These are phyloP conservation scores for Ammopiptanthus mongolicus DNA, from an alignment of 306 rosid species.

Conservation along the genomic window DNA sequence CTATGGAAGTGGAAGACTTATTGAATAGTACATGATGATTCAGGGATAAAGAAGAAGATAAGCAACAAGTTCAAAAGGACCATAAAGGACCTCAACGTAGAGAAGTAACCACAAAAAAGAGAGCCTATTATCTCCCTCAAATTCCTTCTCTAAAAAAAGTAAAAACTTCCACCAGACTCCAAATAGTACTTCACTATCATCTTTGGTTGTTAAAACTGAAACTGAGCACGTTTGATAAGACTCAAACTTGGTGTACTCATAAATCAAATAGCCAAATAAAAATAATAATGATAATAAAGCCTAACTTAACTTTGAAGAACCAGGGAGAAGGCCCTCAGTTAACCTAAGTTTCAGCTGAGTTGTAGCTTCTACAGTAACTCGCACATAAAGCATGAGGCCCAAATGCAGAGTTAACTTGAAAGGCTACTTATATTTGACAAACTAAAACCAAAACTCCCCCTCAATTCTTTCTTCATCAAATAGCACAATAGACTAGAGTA, in stretches of 20 bases:
- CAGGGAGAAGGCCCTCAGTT: neutral
- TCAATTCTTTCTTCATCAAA: neutral
- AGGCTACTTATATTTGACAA: neutral
- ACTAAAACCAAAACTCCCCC: neutral
- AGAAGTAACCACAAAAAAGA: neutral
- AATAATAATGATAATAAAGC: neutral
- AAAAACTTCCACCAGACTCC: neutral
- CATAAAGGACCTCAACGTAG: neutral
- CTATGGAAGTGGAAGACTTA: neutral
- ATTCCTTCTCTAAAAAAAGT: neutral
- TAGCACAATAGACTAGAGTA: neutral
- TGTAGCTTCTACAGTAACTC: constrained; percentile 6
- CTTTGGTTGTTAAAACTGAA: neutral
- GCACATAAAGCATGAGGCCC: neutral
- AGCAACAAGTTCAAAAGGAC: neutral
- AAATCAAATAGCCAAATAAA: neutral
- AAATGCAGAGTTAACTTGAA: neutral
- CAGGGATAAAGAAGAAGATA: neutral
- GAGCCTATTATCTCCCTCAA: neutral
- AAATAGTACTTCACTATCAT: neutral
- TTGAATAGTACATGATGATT: neutral
- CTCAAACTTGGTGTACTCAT: neutral
- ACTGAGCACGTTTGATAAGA: neutral
- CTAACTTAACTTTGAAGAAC: constrained; percentile 10
- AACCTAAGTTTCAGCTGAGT: neutral